Evolutionary conservation across 2,329 filamentous ascomycete genomes (phyloP).

Genomic region (Davidsoniella neocaledoniae): DNA sequence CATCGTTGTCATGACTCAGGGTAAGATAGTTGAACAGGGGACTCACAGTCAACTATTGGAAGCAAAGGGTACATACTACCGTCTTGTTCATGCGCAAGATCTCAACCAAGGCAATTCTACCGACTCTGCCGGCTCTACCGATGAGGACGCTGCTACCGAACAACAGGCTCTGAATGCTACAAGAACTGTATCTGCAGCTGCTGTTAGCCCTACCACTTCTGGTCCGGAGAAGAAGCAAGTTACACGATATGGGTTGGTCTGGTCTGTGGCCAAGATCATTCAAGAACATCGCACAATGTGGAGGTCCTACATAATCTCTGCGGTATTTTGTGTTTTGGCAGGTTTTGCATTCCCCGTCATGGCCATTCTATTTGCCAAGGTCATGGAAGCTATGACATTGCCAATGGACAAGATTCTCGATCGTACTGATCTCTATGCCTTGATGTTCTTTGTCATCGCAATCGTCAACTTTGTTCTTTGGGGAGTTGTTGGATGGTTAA

Average conservation of each 20-base stretch:
- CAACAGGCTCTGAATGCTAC: neutral
- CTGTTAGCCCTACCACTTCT: neutral
- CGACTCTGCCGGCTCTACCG: neutral
- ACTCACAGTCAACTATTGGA: constrained; percentile 41
- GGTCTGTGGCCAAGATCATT: constrained; percentile 3
- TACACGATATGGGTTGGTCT: neutral
- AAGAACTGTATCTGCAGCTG: neutral
- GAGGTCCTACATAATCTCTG: neutral
- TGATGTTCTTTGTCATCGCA: constrained; percentile 40
- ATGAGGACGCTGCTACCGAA: neutral
- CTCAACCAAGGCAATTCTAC: constrained; percentile 15
- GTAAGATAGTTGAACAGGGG: constrained; percentile 42
- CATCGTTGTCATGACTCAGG: constrained; percentile 46
- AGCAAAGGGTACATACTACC: constrained; percentile 30
- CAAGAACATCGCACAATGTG: constrained; percentile 1
- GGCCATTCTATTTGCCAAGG: constrained; percentile 25
- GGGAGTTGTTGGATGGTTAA: constrained; percentile 21
- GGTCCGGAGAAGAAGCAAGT: neutral
- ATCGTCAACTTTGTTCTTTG: constrained; percentile 29
- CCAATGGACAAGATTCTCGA: constrained; percentile 16
- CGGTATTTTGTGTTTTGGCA: constrained; percentile 5
- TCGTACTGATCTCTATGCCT: constrained; percentile 33
- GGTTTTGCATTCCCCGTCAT: constrained; percentile 26
- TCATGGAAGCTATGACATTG: constrained; percentile 23
- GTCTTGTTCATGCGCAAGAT: constrained; percentile 30